These are phyloP conservation scores for Drechslera avenae DNA, from an alignment of 2,329 filamentous ascomycete genomes.

Conservation along the genomic window DNA sequence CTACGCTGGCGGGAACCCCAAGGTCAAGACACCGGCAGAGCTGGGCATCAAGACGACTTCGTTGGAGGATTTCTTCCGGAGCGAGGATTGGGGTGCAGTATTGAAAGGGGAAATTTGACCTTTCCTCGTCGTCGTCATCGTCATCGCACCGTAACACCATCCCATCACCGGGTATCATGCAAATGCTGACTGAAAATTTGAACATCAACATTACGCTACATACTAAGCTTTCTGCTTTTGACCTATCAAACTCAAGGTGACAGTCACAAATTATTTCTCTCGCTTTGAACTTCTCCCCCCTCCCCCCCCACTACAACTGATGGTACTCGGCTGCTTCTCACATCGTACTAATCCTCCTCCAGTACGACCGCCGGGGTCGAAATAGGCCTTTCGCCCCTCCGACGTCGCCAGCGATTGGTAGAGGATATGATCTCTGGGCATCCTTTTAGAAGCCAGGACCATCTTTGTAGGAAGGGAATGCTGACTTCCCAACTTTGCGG, in stretches of 20 bases:
- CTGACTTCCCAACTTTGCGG: constrained; percentile 56
- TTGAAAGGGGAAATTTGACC: constrained; percentile 3
- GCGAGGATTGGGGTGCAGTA: constrained; percentile 8
- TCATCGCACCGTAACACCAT: not conserved
- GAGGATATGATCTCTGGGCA: constrained; percentile 48
- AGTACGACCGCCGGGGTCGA: constrained; percentile 1
- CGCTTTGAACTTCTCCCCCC: too few relatives aligned
- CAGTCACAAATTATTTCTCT: too few relatives aligned
- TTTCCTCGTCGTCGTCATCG: too few relatives aligned
- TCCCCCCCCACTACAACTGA: too few relatives aligned
- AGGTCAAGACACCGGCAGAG: constrained; percentile 7
- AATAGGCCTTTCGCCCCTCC: constrained; percentile 16
- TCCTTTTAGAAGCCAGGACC: constrained; percentile 48
- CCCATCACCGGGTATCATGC: not conserved
- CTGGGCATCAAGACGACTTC: constrained; percentile 10
- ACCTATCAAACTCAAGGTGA: too few relatives aligned
- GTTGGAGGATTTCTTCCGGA: constrained; percentile 5
- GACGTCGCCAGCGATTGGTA: constrained; percentile 25
- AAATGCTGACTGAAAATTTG: too few relatives aligned
- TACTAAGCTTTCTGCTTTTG: too few relatives aligned
- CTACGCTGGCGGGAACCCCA: constrained; percentile 8
- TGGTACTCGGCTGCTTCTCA: too few relatives aligned
- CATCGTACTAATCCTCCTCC: not conserved
- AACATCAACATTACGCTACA: too few relatives aligned
- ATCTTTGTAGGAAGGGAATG: constrained; percentile 54